phyloP scores from a whole-genome alignment of 495 filamentous ascomycete genomes.

The Penicillium mononematosum region DNA sequence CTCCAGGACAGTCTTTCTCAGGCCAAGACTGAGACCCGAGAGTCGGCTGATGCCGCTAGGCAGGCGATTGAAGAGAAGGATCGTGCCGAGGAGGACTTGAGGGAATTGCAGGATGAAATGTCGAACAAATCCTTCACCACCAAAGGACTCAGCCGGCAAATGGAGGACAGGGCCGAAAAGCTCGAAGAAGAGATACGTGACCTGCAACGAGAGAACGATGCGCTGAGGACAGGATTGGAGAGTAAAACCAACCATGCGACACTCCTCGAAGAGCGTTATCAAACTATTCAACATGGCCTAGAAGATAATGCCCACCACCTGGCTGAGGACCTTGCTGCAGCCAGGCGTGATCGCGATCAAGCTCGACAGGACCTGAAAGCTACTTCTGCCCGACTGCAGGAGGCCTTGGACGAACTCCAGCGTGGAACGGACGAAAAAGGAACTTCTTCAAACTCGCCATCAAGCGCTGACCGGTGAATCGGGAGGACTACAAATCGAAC shows the following conservation, averaged over 20 bases:
- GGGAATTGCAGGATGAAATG: conserved; percentile 72
- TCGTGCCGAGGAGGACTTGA: conserved; percentile 48
- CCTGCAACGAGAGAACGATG: conserved; percentile 57
- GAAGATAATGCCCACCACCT: conserved; percentile 43
- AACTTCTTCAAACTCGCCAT: conserved; percentile 67
- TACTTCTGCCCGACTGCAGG: conserved; percentile 49
- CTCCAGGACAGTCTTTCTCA: conserved; percentile 60
- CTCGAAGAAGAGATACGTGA: conserved; percentile 63
- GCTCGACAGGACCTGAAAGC: conserved; percentile 38
- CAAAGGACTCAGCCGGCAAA: conserved; percentile 71
- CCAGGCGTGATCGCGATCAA: conserved; percentile 39
- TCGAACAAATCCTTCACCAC: conserved; percentile 74
- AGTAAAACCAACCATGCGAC: conserved; percentile 44
- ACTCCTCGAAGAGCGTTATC: conserved; percentile 42
- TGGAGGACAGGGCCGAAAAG: conserved; percentile 66
- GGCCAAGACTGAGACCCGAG: conserved; percentile 50
- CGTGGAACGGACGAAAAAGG: conserved; percentile 63
- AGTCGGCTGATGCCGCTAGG: conserved; percentile 60
- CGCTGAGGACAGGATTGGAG: conserved; percentile 50
- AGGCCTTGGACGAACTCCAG: conserved; percentile 54
- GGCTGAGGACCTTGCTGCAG: conserved; percentile 42
- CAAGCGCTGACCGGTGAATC: conserved; percentile 69
- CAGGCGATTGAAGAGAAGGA: conserved; percentile 61
- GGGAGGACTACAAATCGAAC: conserved; percentile 60
- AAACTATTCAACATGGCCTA: conserved; percentile 43